Base-by-base conservation (phyloP, 1,139 yeast genomes). In the Pichia sp. region DNA sequence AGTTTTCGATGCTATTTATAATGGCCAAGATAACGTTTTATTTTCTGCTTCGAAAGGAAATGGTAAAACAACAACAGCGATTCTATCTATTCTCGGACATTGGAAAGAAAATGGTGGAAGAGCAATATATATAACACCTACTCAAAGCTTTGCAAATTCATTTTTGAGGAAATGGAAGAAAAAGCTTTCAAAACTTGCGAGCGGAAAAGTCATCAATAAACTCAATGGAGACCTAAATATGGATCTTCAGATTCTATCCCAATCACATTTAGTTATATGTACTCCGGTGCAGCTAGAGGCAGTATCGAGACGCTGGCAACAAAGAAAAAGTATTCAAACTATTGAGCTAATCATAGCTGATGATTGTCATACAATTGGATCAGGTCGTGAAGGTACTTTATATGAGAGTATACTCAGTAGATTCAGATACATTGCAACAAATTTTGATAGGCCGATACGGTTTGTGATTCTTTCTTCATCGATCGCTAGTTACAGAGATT, bases 241-340 rank as follows among this genome's bases (percentile, higher is more conserved):
- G 1, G 95, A 90, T 62, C 62, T 85, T 52, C 72, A 73, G 49
- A 59, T 79, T 2, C 62, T 89, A 10, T 80, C 82, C 1, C 69
- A 72, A 23, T 78, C 82, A 53, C 91, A 88, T 63, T 66, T 91
- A 51, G 68, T 88, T n/a, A 66, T 91, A 18, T 81, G 88, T 3
- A 89, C 97, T 0, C 96, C 97, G 0, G 74, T 70, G 21, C 91
- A 87, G 56, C 86, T 89, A 72, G 91, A 87, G 56, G 60, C 71
- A 2, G 62, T 90, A 1, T 80, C 95, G 0, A 79, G 93, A 58
- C 75, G 91, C 49, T 93, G 98, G 98, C 83, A 83, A 60, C 85
- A 82, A 58, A 72, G 90, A 54, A 83, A 80, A 61, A 82, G 83
- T 47, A 72, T 91, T 3, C 90, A 85, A 55, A 67, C 79, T 0